phyloP scores from a whole-genome alignment of 169 alveolate genomes.

The Plasmodium billcollinsi region DNA sequence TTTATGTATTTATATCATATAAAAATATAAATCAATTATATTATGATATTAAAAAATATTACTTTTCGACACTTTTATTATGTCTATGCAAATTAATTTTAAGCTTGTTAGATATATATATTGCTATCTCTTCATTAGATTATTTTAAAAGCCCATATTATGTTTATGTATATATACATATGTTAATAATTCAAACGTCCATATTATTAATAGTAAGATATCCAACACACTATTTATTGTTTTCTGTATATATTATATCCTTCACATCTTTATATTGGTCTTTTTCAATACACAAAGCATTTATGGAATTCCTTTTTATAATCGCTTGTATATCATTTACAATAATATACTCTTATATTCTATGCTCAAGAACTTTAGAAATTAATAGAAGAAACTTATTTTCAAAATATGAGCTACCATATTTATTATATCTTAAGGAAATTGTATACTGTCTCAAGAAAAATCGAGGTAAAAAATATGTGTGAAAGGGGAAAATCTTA shows the following conservation, averaged over 20 bases:
- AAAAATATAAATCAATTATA: conserved; percentile 18
- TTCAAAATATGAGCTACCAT: conserved; percentile 83
- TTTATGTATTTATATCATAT: conserved; percentile 22
- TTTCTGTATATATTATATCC: conserved; percentile 22
- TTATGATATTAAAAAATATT: conserved; percentile 70
- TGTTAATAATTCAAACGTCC: conserved; percentile 58
- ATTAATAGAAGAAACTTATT: conserved; percentile 81
- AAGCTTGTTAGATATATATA: conserved; percentile 37
- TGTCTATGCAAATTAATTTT: conserved; percentile 42
- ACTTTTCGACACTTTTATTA: conserved; percentile 69
- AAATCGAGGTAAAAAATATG: background rate
- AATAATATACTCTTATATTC: conserved; percentile 75
- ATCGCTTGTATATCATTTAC: conserved; percentile 71
- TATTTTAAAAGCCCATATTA: conserved; percentile 52
- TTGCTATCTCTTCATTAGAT: conserved; percentile 53
- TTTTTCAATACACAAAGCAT: conserved; percentile 43
- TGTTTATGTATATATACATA: conserved; percentile 59
- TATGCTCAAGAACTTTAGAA: conserved; percentile 79
- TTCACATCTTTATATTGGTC: conserved; percentile 54
- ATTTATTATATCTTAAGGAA: conserved; percentile 80
- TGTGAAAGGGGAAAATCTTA: background rate
- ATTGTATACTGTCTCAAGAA: conserved; percentile 50
- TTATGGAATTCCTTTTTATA: conserved; percentile 65
- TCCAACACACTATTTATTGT: conserved; percentile 66
- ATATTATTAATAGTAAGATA: conserved; percentile 65